Evolutionary conservation across 1,284 basidiomycete species (phyloP).

Genomic region (Microbotryomycetes sp.): DNA sequence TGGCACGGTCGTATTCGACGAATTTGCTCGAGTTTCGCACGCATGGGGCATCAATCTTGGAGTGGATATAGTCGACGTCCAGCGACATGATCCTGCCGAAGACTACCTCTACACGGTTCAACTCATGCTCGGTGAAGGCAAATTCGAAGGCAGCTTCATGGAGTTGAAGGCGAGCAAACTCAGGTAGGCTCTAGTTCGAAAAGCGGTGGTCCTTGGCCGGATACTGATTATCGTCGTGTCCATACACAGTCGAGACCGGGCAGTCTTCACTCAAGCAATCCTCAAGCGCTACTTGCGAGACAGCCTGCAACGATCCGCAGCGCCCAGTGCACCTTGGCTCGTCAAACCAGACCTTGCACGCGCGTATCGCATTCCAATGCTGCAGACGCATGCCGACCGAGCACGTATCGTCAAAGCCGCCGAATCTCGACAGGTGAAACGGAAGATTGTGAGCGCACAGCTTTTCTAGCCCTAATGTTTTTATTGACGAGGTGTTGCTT

Average conservation of each 20-base stretch:
- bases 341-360: constrained; percentile 77
- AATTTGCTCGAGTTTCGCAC: constrained; percentile 46
- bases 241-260: constrained; percentile 70
- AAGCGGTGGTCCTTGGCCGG: no score
- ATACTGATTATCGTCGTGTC: no score
- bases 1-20: constrained; percentile 2
- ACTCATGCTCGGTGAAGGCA: constrained; percentile 49
- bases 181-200: constrained; percentile 53
- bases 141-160: constrained; percentile 57
- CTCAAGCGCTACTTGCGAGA: constrained; percentile 92
- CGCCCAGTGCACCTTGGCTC: constrained; percentile 88
- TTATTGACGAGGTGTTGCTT: no score
- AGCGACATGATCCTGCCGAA: constrained; percentile 58
- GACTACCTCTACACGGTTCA: constrained; percentile 83
- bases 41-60: constrained; percentile 71
- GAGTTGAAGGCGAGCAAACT: constrained; percentile 71
- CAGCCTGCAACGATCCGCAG: constrained; percentile 80
- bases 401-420: not conserved
- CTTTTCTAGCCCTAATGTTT: no score
- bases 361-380: constrained; percentile 70
- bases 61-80: constrained; percentile 56
- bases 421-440: not conserved
- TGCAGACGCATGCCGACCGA: constrained; percentile 58
- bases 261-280: constrained; percentile 92
- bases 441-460: not conserved